A percentile compares a stretch with the other conserved stretches of the same genome.
Conservation (phyloP, 2,329 filamentous ascomycete species). For the Sporothrix brunneoviolacea region DNA sequence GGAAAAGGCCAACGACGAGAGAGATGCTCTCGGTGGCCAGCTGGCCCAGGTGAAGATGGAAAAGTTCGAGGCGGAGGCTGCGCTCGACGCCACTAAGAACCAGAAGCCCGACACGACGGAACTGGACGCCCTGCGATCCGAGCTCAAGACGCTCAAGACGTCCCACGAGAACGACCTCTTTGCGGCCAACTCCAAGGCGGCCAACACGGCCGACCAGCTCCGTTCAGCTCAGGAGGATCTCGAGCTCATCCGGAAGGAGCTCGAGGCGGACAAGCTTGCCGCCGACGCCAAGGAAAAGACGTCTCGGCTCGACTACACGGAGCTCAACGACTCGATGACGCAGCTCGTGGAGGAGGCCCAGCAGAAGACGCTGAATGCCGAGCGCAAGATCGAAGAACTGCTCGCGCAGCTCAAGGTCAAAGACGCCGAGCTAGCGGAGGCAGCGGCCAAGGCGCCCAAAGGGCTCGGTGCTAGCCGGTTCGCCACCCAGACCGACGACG, state of each 20-base stretch:
- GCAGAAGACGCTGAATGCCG: conserved; percentile 37
- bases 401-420: conserved; percentile 54
- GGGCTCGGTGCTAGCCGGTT: conserved; percentile 50
- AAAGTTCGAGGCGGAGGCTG: conserved; percentile 52
- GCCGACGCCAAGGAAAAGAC: conserved; percentile 47
- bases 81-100: conserved; percentile 52
- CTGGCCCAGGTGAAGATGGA: conserved; percentile 55
- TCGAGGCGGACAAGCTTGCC: conserved; percentile 46
- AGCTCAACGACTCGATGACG: conserved; percentile 57
- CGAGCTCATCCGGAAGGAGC: conserved; percentile 43
- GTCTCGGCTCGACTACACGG: conserved; percentile 53
- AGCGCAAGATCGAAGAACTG: conserved; percentile 46
- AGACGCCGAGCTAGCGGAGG: conserved; percentile 57
- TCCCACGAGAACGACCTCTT: conserved; percentile 29
- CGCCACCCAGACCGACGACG: conserved; percentile 37
- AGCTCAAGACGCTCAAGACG: conserved; percentile 43
- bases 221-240: conserved; percentile 37
- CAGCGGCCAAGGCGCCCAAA: conserved; percentile 42
- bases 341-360: conserved; percentile 53
- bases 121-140: conserved; percentile 43
- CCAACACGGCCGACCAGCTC: conserved; percentile 32
- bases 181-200: conserved; percentile 30
- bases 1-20: conserved; percentile 40
- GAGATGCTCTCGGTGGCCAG: conserved; percentile 43
- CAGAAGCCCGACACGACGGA: conserved; percentile 50